Base-by-base conservation (phyloP, 306 rosid genomes). In the Abrus precatorius region DNA sequence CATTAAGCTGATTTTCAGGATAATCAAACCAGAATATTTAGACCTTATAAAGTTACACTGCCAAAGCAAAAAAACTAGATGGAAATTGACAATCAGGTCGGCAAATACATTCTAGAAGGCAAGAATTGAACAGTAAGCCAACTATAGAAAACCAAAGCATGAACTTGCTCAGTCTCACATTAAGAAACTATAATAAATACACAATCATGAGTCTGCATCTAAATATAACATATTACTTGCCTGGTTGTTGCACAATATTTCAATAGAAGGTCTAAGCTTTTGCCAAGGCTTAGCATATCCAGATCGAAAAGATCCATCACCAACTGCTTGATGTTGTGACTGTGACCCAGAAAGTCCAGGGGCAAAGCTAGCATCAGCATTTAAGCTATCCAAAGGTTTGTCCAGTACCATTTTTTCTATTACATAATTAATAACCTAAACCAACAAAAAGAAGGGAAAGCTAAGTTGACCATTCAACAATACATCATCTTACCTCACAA, bases 211-310 rank as follows among this genome's bases (percentile, higher is more conserved):
- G 64, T 67, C 14, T 41, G 32, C 53, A 75, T 34, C 14, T 5
- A 63, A 50, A 20, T 43, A 78, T 55, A 48, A 45, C 60, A 78
- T 30, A 85, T 48, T 56, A 84, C 94, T 89, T 87, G 89, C 98
- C 97, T 94, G 99, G 76, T 92, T 96, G 89, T 89, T 93, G 86
- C 99, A 93, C 84, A 96, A 71, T 84, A 96, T 90, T 89, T 96
- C 99, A 82, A 96, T 90, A 62, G 97, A 89, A 74, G 99, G 98
- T 79, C 85, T 90, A 70, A 83, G 91, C 90, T 91, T 95, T 82
- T 89, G 97, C 98, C 97, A 90, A 62, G 94, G 90, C 92, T 90
- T 93, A 66, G 85, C 20, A 20, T 20, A 85, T 80, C 93, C 99
- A 76, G 97, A 82, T 6, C 99, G 91, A 72, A 89, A 92, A 72